phyloP scores from a whole-genome alignment of 169 alveolate genomes.

The Fabrea salina region DNA sequence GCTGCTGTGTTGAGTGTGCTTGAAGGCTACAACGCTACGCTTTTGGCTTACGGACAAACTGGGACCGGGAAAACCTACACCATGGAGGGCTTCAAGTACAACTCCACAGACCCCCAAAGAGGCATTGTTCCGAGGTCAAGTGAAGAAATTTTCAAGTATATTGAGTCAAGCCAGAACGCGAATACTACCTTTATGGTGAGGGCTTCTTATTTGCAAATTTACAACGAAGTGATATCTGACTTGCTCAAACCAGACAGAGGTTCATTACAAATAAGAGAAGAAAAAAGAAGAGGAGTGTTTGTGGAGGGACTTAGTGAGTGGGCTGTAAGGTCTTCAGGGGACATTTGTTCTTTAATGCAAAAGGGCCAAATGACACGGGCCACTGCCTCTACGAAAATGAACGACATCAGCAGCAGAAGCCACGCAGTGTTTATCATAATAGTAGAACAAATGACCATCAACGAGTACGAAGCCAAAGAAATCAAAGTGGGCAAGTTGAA shows the following conservation, averaged over 20 bases:
- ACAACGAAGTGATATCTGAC: slow-evolving; percentile 85
- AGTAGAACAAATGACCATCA: slow-evolving; percentile 66
- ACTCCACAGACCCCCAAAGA: slow-evolving; percentile 72
- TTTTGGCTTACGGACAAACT: slow-evolving; percentile 78
- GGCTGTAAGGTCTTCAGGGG: slow-evolving; percentile 85
- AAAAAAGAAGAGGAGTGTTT: slow-evolving; percentile 80
- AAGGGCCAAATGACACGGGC: slow-evolving; percentile 76
- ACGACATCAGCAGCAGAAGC: slow-evolving; percentile 78
- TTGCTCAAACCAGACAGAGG: slow-evolving; percentile 74
- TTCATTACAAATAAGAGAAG: slow-evolving; percentile 76
- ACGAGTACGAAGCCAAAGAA: slow-evolving; percentile 70
- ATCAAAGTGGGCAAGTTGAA: slow-evolving; percentile 83
- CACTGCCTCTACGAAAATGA: slow-evolving; percentile 84
- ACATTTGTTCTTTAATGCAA: slow-evolving; percentile 75
- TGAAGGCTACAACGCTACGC: slow-evolving; percentile 80
- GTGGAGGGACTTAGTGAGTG: slow-evolving; percentile 85
- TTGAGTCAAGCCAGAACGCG: neutral
- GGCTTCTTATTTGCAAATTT: slow-evolving; percentile 82
- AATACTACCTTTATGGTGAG: slow-evolving; percentile 82
- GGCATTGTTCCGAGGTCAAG: slow-evolving; percentile 86
- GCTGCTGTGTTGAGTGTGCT: slow-evolving; percentile 78
- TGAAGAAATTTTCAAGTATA: slow-evolving; percentile 73
- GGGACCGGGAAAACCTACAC: slow-evolving; percentile 82
- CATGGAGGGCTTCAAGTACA: slow-evolving; percentile 85
- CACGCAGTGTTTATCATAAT: slow-evolving; percentile 86